Evolutionary conservation across 2,329 filamentous ascomycete species (phyloP).

Genomic region (Colletotrichum sp.): DNA sequence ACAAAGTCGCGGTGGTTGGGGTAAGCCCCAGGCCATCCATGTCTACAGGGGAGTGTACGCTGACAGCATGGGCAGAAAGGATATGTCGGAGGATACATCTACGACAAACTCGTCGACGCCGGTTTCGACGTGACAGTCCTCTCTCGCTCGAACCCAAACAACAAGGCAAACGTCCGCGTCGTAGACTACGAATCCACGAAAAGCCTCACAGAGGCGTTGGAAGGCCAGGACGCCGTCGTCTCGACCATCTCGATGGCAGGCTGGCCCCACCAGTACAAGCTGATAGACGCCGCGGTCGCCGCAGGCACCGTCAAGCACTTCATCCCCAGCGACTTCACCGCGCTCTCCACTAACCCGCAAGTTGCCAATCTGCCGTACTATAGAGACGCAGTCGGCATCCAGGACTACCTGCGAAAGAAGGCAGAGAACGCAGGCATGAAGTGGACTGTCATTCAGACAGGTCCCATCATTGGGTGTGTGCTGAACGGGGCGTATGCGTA

Average conservation of each 20-base stretch:
- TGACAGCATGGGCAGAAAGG: conserved; percentile 3
- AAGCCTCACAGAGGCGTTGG: conserved; percentile 55
- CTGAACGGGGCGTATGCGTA: neutral
- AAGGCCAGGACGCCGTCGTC: conserved; percentile 62
- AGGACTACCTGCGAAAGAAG: conserved; percentile 3
- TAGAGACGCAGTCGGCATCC: conserved; percentile 19
- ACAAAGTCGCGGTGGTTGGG: neutral
- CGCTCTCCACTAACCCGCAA: conserved; percentile 21
- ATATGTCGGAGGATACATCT: neutral
- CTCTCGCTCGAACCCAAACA: conserved; percentile 42
- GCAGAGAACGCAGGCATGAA: conserved; percentile 21
- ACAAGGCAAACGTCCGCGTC: conserved; percentile 31
- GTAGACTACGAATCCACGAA: conserved; percentile 41
- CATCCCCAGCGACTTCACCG: conserved; percentile 55
- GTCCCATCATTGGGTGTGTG: conserved; percentile 42
- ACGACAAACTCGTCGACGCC: neutral
- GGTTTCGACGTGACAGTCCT: conserved; percentile 40
- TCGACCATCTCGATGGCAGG: conserved; percentile 44
- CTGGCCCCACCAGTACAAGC: conserved; percentile 49
- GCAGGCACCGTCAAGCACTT: conserved; percentile 57
- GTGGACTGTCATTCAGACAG: conserved; percentile 43
- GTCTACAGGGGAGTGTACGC: too few species aligned
- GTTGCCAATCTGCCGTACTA: conserved; percentile 21
- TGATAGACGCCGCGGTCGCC: conserved; percentile 58
- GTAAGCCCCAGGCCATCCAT: too few species aligned